Evolutionary conservation across 1,139 yeast species (phyloP), one percentile per base, ranked within the genome.

Genomic region (Suhomyces chickasaworum): DNA sequence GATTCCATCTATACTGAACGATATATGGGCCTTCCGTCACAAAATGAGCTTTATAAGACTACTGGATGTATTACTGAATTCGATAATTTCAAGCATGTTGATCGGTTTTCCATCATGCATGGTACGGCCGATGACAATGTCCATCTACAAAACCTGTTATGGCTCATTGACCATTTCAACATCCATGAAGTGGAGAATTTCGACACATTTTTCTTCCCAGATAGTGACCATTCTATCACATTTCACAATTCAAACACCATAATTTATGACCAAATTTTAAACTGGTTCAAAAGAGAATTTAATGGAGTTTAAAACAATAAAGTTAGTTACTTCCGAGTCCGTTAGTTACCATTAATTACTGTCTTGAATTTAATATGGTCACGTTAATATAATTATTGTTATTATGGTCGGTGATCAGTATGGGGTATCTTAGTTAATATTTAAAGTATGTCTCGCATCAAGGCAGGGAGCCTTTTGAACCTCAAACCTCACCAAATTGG

Each of bases 51-150:
- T 16, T 85, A 86, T 58, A 61, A 64, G 4, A 63, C 66, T 20
- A 56, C 71, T 3, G 74, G 81, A 1, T 65, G 71, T 39, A 78
- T 86, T 31, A 68, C 68, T 2, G 73, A 83, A 29, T 61, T 80
- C 39, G 73, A 67, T 1, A 70, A 71, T n/a, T 83, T 86, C 57
- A 63, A 67, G 34, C 53, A 61, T 1, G 65, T 77, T 1, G 69
- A 76, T 31, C 71, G 97, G 53, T 88, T 95, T 59, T 66, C 93
- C 51, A 60, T 93, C 5, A 85, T 91, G 85, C 99, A 93, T 60
- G 99, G 99, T 1, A 86, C 98, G 0, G 95, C 95, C 2, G 99
- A 93, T 66, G 99, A 95, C 62, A 93, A 93, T 65, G 99, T 93
- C 20, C 99, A 93, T 66, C 71, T 90, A 52, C 97, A 90, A 63